These are phyloP conservation scores for Oryza nivara DNA, from an alignment of 176 grass and related monocot genomes.

Conservation along the genomic window DNA sequence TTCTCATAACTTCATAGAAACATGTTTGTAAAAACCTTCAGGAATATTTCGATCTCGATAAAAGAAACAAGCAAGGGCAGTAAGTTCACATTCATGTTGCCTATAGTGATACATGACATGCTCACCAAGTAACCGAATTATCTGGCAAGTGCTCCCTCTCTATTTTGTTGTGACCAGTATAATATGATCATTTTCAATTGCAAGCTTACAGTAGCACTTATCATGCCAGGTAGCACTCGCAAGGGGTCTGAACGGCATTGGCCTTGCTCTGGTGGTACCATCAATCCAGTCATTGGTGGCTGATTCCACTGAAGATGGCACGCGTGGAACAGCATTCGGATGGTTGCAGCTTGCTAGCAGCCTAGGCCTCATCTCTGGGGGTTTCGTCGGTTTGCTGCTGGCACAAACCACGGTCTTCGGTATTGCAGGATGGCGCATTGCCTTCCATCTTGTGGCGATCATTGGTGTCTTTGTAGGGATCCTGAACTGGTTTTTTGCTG, in stretches of 20 bases:
- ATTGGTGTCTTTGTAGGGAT: constrained; percentile 65
- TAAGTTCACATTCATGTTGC: background rate
- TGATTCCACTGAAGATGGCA: constrained; percentile 74
- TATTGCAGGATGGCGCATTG: constrained; percentile 76
- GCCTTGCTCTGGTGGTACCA: constrained; percentile 76
- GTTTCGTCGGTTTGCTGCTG: constrained; percentile 58
- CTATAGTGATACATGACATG: constrained; percentile 55
- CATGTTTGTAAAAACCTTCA: background rate
- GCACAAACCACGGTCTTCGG: constrained; percentile 77
- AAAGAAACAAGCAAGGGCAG: background rate
- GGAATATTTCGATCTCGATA: background rate
- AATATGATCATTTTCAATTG: background rate
- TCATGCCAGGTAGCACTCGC: constrained; percentile 69
- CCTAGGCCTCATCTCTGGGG: constrained; percentile 73
- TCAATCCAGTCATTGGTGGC: constrained; percentile 85
- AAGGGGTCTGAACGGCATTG: constrained; percentile 81
- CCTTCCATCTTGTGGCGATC: constrained; percentile 71
- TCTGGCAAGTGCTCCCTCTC: background rate
- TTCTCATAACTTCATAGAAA: background rate
- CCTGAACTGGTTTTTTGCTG: constrained; percentile 54
- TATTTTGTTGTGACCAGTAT: background rate
- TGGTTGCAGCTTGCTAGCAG: constrained; percentile 75
- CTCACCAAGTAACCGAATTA: background rate
- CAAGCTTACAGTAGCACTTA: background rate
- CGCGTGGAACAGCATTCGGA: constrained; percentile 76